phyloP scores from a whole-genome alignment of 2,329 filamentous ascomycete species.

The Westerdykella aurantiaca region DNA sequence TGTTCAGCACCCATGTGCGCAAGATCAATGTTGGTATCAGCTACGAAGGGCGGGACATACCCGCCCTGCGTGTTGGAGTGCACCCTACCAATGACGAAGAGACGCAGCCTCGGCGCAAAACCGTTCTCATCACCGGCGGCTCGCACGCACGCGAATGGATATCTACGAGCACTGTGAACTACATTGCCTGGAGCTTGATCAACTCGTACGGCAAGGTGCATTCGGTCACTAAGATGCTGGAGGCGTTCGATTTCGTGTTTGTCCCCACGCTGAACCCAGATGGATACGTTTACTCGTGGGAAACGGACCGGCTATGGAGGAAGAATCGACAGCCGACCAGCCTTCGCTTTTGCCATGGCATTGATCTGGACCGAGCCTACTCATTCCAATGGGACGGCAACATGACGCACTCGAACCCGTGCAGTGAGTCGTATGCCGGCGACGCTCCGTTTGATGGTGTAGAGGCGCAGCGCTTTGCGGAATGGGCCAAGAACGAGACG shows the following conservation, averaged over 20 bases:
- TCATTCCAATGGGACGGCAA: slow-evolving; percentile 76
- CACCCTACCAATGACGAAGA: slow-evolving; percentile 47
- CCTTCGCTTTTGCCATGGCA: slow-evolving; percentile 74
- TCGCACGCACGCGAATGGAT: slow-evolving; percentile 98
- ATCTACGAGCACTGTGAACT: slow-evolving; percentile 82
- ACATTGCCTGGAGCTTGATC: slow-evolving; percentile 82
- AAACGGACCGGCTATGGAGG: slow-evolving; percentile 85
- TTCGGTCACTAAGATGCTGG: slow-evolving; percentile 68
- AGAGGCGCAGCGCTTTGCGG: slow-evolving; percentile 68
- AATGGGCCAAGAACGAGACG: slow-evolving; percentile 79
- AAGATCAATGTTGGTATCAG: slow-evolving; percentile 75
- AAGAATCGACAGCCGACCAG: slow-evolving; percentile 85
- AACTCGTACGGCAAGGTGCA: slow-evolving; percentile 70
- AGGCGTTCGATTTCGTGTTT: slow-evolving; percentile 82
- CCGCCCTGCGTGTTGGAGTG: slow-evolving; percentile 69
- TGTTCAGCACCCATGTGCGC: slow-evolving; percentile 77
- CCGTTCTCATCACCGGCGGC: slow-evolving; percentile 75
- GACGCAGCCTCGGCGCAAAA: slow-evolving; percentile 55
- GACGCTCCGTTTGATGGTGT: slow-evolving; percentile 75
- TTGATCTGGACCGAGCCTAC: slow-evolving; percentile 86
- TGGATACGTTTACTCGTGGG: slow-evolving; percentile 91
- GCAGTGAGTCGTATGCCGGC: slow-evolving; percentile 85
- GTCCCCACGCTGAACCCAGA: slow-evolving; percentile 89
- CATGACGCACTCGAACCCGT: slow-evolving; percentile 64
- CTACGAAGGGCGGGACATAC: slow-evolving; percentile 81